phyloP scores from a whole-genome alignment of 192 early-diverging fungal genomes.

The Coemansia sp. region DNA sequence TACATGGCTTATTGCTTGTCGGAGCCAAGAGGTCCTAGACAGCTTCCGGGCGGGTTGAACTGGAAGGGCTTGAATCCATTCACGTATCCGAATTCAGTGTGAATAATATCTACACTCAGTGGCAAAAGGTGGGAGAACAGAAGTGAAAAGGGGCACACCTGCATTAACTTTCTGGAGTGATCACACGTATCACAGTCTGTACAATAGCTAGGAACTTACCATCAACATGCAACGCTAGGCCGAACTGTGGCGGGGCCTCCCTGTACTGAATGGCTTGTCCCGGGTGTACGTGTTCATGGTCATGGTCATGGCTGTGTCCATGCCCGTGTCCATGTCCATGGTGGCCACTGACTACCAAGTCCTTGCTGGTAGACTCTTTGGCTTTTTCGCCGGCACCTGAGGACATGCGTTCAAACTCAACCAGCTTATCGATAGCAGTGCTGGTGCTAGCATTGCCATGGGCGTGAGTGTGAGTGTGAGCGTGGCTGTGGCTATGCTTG shows the following conservation, averaged over 20 bases:
- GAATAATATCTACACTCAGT: constrained; percentile 48
- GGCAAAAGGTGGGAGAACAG: not conserved
- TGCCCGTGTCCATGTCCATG: constrained; percentile 31
- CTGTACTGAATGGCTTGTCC: constrained; percentile 48
- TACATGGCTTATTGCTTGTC: constrained; percentile 1
- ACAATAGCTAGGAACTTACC: constrained; percentile 26
- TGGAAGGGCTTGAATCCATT: constrained; percentile 57
- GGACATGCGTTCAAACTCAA: constrained; percentile 8
- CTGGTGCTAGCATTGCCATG: constrained; percentile 14
- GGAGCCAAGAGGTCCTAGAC: constrained; percentile 42
- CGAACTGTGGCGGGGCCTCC: constrained; percentile 55
- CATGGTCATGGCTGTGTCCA: constrained; percentile 29
- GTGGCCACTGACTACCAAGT: constrained; percentile 9
- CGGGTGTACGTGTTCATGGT: constrained; percentile 33
- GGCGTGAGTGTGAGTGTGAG: constrained; percentile 5
- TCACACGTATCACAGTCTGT: not conserved
- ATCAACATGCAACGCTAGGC: constrained; percentile 53
- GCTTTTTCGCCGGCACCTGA: not conserved
- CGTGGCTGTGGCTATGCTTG: constrained; percentile 1
- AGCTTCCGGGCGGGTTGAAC: constrained; percentile 57
- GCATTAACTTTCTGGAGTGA: not conserved
- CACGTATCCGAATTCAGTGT: constrained; percentile 54
- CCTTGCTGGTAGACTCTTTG: constrained; percentile 11
- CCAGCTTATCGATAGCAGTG: constrained; percentile 12
- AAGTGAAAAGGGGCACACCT: not conserved